A percentile compares a stretch with the other conserved stretches of the same genome.
Conservation (phyloP, 176 grass and related monocot species). For the maize (Zea mays) region Zm-B73-REFERENCE-NAM-5.0 NC_050098.1:235459501-235460000, state of each 20-base stretch:
- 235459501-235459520: conserved; percentile 52
- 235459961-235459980: conserved; percentile 2
- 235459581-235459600: conserved; percentile 87
- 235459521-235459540: conserved; percentile 26
- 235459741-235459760: conserved; percentile 82
- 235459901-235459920: conserved; percentile 99
- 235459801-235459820: conserved; percentile 61
- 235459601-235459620: conserved; percentile 94
- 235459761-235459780: conserved; percentile 87
- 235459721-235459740: conserved; percentile 1
- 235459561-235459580: conserved; percentile 74
- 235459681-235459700: neutral
- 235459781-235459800: conserved; percentile 90
- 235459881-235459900: conserved; percentile 91
- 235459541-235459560: neutral
- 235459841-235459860: conserved; percentile 98
- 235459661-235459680: neutral
- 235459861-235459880: conserved; percentile 97
- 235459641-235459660: conserved; percentile 90
- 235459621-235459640: conserved; percentile 98
- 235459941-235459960: conserved; percentile 17
- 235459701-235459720: neutral
- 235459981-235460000: neutral
- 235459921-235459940: conserved; percentile 38
- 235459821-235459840: conserved; percentile 70